Conservation (phyloP, 305 asterid species). For the Solanum hybrid region DNA sequence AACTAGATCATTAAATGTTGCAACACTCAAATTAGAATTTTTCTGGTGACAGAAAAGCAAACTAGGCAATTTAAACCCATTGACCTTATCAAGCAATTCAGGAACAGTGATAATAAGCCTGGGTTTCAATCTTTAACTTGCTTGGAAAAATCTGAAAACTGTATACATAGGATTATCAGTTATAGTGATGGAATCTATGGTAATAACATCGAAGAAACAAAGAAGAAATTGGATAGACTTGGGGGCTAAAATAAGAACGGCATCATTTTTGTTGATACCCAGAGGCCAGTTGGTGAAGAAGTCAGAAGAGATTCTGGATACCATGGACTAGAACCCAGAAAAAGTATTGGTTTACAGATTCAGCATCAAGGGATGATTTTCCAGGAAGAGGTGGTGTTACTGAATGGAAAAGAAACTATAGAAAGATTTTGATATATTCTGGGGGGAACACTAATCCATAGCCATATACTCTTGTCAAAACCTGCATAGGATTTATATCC, state of each 20-base stretch:
- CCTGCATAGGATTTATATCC: too few species aligned
- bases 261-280: conserved; percentile 25
- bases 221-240: conserved; percentile 28
- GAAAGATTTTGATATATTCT: conserved; percentile 5
- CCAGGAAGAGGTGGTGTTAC: conserved; percentile 17
- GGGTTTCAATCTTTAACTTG: conserved; percentile 25
- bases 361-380: conserved; percentile 25
- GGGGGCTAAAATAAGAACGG: conserved; percentile 21
- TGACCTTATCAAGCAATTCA: conserved; percentile 18
- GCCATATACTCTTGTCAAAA: neutral
- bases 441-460: neutral
- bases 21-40: neutral
- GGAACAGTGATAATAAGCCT: conserved; percentile 27
- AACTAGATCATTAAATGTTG: conserved; percentile 13
- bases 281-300: conserved; percentile 8
- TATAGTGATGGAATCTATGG: conserved; percentile 28
- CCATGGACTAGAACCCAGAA: conserved; percentile 15
- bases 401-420: conserved; percentile 26
- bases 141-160: conserved; percentile 18
- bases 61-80: conserved; percentile 14
- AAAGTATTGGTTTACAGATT: conserved; percentile 22
- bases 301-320: conserved; percentile 17
- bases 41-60: conserved; percentile 5
- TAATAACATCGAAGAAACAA: conserved; percentile 19
- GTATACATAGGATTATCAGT: conserved; percentile 23